Percentiles rank a stretch among this genome's conserved stretches.
phyloP scores from a whole-genome alignment of 148 eudicot species.

The Pharnaceum exiguum region DNA sequence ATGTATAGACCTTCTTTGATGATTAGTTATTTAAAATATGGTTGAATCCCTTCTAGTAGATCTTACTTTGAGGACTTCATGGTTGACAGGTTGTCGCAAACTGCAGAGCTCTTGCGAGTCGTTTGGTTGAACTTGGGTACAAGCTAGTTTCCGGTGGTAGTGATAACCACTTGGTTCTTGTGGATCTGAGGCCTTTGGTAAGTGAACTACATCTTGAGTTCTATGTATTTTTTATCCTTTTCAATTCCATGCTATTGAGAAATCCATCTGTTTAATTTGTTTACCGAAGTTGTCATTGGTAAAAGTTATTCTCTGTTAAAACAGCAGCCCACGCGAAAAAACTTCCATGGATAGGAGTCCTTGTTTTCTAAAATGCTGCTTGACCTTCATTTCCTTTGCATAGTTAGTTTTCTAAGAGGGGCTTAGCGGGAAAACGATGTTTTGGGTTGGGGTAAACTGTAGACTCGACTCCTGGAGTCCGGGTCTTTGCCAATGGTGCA shows the following conservation, averaged over 20 bases:
- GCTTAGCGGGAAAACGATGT: too few species aligned
- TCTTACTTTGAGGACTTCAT: neutral
- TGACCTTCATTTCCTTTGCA: too few species aligned
- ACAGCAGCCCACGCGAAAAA: too few species aligned
- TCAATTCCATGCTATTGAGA: neutral
- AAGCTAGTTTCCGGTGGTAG: conserved; percentile 84
- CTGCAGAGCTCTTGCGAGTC: conserved; percentile 68
- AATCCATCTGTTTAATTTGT: neutral
- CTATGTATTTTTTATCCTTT: neutral
- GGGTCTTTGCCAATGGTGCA: too few species aligned
- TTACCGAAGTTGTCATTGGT: too few species aligned
- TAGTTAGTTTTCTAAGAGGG: too few species aligned
- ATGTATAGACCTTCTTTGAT: conserved; percentile 31
- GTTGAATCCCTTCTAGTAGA: neutral
- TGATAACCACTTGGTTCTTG: conserved; percentile 92
- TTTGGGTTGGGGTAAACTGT: too few species aligned
- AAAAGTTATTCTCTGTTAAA: too few species aligned
- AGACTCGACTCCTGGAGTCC: too few species aligned
- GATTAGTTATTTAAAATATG: neutral
- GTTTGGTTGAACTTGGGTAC: conserved; percentile 69
- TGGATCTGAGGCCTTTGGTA: conserved; percentile 81
- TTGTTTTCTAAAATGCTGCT: too few species aligned
- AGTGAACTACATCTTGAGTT: conserved; percentile 13
- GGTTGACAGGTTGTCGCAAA: conserved; percentile 67
- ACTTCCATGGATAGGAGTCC: too few species aligned